Percentiles rank a stretch among this genome's conserved stretches.
These are phyloP conservation scores for Tylopilus rubrobrunneus DNA, from an alignment of 768 basidiomycete genomes.

Conservation along the genomic window DNA sequence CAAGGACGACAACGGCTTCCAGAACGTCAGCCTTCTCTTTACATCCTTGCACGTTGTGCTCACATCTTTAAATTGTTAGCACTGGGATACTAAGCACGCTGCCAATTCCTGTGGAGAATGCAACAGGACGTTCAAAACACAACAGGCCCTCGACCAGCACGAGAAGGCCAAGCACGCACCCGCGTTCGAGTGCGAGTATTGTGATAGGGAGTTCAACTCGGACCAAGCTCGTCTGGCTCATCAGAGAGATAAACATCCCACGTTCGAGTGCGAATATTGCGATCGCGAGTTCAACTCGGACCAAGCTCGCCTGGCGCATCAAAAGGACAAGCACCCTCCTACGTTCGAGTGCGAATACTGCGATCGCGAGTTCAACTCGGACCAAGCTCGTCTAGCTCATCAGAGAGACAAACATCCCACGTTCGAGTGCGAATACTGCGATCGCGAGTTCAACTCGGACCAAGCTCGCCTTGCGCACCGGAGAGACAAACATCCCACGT, in stretches of 20 bases:
- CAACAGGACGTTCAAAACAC: not conserved
- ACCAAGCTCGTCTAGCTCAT: not conserved
- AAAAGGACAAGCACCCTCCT: not conserved
- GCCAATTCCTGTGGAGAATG: slow-evolving; percentile 15
- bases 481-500: not conserved
- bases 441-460: no score
- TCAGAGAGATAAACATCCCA: not conserved
- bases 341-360: slow-evolving; percentile 17
- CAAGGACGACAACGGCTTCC: no score
- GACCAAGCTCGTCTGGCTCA: not conserved
- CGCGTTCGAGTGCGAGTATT: slow-evolving; percentile 6
- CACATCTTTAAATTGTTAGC: slow-evolving; percentile 13
- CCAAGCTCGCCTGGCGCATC: not conserved
- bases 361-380: slow-evolving; percentile 5
- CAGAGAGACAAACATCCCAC: no score
- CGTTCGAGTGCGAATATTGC: slow-evolving; percentile 8
- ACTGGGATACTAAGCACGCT: no score
- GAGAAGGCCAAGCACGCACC: slow-evolving; percentile 7
- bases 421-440: no score
- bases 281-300: not conserved
- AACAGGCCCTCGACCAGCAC: slow-evolving; percentile 17
- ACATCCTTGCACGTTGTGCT: no score
- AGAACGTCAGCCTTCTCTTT: slow-evolving; percentile 15
- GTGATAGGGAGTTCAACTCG: not conserved
- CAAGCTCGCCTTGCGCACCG: no score